Evolutionary conservation across 768 basidiomycete species (phyloP), one percentile per base, ranked within the genome.

Genomic region (Grammothele lineata): DNA sequence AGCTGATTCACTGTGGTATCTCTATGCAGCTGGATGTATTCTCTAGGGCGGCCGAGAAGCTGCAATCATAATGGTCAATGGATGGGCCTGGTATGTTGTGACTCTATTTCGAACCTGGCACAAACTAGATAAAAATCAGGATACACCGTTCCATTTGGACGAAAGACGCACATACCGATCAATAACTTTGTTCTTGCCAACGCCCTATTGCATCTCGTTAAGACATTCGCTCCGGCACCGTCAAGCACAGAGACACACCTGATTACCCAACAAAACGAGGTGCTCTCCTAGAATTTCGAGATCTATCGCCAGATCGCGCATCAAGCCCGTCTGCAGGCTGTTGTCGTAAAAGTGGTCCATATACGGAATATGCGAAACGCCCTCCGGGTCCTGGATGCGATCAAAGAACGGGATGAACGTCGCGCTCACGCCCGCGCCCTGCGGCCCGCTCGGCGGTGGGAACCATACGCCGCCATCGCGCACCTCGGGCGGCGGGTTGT

Each of bases 331-430:
- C 61, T 85, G 83, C 45, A 83, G 57, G 50, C 79, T 81, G 53
- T 85, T 85, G 51, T 85, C 78, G 54, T 83, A 83, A 61, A 83
- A 85, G 52, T 81, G 75, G 45, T 80, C 79, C 81, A 83, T 83
- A 52, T 81, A 72, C 14, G 83, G 83, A 1, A 85, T 72, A 62
- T 78, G 75, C 2, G 80, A 79, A 1, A 71, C 71, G 12, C 83
- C 82, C 30, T 75, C 74, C 4, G 69, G 66, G 54, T 85, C 82
- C 49, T 74, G 64, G 2, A 63, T 49, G 15, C 68, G 47, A 37
- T 80, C 67, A 58, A 84, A 84, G 4, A 68, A 56, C 2, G 77
- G 76, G 23, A 85, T 73, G 2, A 45, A 48, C 1, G 71, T 72
- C 5, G 69, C 40, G 2, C 52, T 36, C 2, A 65, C 57, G 17